phyloP scores from a whole-genome alignment of 495 filamentous ascomycete genomes.

The Daldinia loculata region DNA sequence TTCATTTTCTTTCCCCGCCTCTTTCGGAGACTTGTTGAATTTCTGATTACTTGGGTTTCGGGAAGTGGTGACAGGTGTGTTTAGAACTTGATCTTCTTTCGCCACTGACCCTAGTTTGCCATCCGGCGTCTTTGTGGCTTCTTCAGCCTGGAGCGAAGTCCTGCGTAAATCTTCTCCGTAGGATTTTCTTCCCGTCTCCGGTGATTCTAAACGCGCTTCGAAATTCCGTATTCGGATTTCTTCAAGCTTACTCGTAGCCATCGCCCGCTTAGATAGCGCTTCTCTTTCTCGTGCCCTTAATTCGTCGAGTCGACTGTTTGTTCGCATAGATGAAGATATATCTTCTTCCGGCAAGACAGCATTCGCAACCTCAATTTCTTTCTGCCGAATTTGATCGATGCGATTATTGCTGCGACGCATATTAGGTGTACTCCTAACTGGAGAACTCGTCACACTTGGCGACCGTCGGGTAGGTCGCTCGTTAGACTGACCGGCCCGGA shows the following conservation, averaged over 20 bases:
- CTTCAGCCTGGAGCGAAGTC: slow-evolving; percentile 18
- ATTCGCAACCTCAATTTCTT: slow-evolving; percentile 49
- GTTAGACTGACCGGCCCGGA: slow-evolving; percentile 41
- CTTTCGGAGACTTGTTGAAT: not conserved
- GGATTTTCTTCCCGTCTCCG: slow-evolving; percentile 28
- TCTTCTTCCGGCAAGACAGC: slow-evolving; percentile 37
- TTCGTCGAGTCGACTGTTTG: slow-evolving; percentile 60
- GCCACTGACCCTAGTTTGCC: slow-evolving; percentile 49
- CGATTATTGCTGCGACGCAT: slow-evolving; percentile 48
- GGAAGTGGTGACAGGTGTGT: slow-evolving; percentile 65
- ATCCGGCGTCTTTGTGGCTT: slow-evolving; percentile 37
- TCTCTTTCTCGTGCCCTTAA: slow-evolving; percentile 67
- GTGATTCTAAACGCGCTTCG: slow-evolving; percentile 48
- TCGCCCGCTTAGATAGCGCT: slow-evolving; percentile 63
- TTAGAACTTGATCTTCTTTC: slow-evolving; percentile 36
- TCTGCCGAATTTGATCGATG: slow-evolving; percentile 53
- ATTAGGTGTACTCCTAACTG: slow-evolving; percentile 12
- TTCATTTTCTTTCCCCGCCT: not conserved
- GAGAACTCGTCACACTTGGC: slow-evolving; percentile 22
- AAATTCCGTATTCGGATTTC: slow-evolving; percentile 65
- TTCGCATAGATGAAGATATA: slow-evolving; percentile 30
- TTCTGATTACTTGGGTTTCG: slow-evolving; percentile 34
- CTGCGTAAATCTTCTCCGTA: slow-evolving; percentile 19
- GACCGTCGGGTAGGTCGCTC: slow-evolving; percentile 5
- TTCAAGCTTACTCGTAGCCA: slow-evolving; percentile 66